A percentile compares a stretch with the other conserved stretches of the same genome.
These are phyloP conservation scores for Exophiala sideris DNA, from an alignment of 2,329 filamentous ascomycete genomes.

Conservation along the genomic window DNA sequence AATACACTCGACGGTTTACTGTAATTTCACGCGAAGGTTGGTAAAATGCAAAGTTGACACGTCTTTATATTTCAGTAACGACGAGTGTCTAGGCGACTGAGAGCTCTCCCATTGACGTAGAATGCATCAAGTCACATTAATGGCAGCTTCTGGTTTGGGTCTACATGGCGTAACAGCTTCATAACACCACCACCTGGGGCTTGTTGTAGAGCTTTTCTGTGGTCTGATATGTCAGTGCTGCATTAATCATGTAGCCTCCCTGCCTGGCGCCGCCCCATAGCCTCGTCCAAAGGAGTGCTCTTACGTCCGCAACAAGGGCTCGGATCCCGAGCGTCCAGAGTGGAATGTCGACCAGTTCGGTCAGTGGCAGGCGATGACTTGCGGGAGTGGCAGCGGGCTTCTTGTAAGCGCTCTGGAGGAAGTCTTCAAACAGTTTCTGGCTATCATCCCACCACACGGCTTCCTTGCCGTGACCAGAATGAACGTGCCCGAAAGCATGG, in stretches of 20 bases:
- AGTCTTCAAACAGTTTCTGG: slow-evolving; percentile 68
- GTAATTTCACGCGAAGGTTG: too few relatives aligned
- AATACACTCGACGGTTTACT: too few relatives aligned
- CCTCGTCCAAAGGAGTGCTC: slow-evolving; percentile 58
- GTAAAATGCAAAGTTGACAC: too few relatives aligned
- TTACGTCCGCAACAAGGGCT: slow-evolving; percentile 52
- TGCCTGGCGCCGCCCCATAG: slow-evolving; percentile 55
- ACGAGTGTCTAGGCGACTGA: too few relatives aligned
- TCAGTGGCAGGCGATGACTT: slow-evolving; percentile 31
- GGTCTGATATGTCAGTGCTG: slow-evolving; percentile 49
- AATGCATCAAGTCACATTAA: too few relatives aligned
- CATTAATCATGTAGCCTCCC: slow-evolving; percentile 59
- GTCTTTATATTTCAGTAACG: too few relatives aligned
- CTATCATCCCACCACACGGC: slow-evolving; percentile 70
- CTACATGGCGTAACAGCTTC: not conserved
- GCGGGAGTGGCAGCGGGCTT: slow-evolving; percentile 27
- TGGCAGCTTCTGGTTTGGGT: not conserved
- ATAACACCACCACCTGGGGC: slow-evolving; percentile 38
- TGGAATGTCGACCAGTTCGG: slow-evolving; percentile 37
- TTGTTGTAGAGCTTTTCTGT: slow-evolving; percentile 37
- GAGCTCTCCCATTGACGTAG: too few relatives aligned
- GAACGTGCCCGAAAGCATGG: slow-evolving; percentile 83
- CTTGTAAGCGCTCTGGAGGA: slow-evolving; percentile 42
- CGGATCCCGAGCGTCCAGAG: slow-evolving; percentile 52
- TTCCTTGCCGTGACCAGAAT: slow-evolving; percentile 69